Conservation (phyloP, 768 basidiomycete genomes). For the Solioccasus polychromus region DNA sequence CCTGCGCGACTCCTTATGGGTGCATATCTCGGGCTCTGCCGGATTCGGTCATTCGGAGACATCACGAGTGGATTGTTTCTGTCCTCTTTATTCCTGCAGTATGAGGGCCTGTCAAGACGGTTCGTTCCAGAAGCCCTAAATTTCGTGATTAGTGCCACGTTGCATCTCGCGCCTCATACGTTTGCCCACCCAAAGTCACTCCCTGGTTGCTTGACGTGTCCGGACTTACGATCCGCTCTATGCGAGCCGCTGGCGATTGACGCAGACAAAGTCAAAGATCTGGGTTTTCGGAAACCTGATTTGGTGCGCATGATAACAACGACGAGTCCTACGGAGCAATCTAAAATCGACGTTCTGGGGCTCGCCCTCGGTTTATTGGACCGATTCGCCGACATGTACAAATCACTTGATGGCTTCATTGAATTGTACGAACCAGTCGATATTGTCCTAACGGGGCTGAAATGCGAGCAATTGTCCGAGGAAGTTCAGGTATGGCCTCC, state of each 20-base stretch:
- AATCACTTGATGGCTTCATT: conserved; percentile 75
- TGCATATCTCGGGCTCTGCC: conserved; percentile 82
- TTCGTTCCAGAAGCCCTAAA: conserved; percentile 87
- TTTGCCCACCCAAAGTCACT: conserved; percentile 45
- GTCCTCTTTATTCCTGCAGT: conserved; percentile 81
- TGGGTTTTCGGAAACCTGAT: conserved; percentile 44
- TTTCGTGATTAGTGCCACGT: conserved; percentile 68
- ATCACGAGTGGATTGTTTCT: conserved; percentile 86
- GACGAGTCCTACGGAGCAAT: conserved; percentile 44
- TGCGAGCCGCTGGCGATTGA: conserved; percentile 41
- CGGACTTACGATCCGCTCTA: conserved; percentile 58
- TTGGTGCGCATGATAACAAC: conserved; percentile 45
- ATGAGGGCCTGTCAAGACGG: conserved; percentile 80
- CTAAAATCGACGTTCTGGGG: conserved; percentile 69
- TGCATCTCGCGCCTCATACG: conserved; percentile 69
- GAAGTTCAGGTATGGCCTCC: conserved; percentile 49
- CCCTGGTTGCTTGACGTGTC: conserved; percentile 70
- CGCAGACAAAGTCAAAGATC: conserved; percentile 38
- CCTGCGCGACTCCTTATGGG: conserved; percentile 87
- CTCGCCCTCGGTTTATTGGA: conserved; percentile 61
- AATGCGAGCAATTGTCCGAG: conserved; percentile 44
- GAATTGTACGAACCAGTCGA: conserved; percentile 77
- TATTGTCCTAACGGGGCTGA: conserved; percentile 53
- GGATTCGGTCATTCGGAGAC: conserved; percentile 73
- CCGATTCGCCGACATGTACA: conserved; percentile 73